Conservation (phyloP, 805 yeast species). For the Lipomyces lipofer region DNA sequence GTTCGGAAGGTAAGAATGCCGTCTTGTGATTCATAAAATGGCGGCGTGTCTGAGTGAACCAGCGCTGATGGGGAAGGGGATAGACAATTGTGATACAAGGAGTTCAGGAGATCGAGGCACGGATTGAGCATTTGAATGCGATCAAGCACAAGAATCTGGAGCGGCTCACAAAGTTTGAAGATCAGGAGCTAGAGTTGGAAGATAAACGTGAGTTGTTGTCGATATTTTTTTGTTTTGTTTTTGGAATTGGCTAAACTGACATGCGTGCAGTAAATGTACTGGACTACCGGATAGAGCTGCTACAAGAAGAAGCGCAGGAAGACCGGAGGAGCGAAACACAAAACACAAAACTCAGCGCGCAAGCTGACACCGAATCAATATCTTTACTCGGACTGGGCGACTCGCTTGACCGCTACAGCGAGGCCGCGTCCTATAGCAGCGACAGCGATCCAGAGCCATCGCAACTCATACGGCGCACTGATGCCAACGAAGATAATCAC, state of each 20-base stretch:
- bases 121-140: conserved; percentile 19
- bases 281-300: conserved; percentile 30
- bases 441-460: conserved; percentile 3
- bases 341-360: conserved; percentile 1
- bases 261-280: conserved; percentile 21
- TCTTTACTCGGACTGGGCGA: conserved; percentile 15
- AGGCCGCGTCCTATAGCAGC: conserved; percentile 5
- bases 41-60: not conserved
- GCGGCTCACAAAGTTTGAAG: conserved; percentile 22
- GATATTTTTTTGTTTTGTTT: not conserved
- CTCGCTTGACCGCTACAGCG: conserved; percentile 15
- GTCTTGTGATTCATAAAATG: not conserved
- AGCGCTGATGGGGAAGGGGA: not conserved
- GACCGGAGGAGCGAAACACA: not conserved
- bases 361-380: conserved; percentile 21
- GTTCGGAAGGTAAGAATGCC: conserved; percentile 26
- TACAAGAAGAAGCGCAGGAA: conserved; percentile 27
- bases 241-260: not conserved
- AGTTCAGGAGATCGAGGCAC: conserved; percentile 21
- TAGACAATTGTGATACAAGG: conserved; percentile 27
- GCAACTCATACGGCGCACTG: not conserved
- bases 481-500: not conserved
- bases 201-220: conserved; percentile 14
- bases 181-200: conserved; percentile 27
- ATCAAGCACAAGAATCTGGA: conserved; percentile 15